Percentiles rank a stretch among this genome's conserved stretches.
These are phyloP conservation scores for Mycena floridula DNA, from an alignment of 768 basidiomycete genomes.

Conservation along the genomic window DNA sequence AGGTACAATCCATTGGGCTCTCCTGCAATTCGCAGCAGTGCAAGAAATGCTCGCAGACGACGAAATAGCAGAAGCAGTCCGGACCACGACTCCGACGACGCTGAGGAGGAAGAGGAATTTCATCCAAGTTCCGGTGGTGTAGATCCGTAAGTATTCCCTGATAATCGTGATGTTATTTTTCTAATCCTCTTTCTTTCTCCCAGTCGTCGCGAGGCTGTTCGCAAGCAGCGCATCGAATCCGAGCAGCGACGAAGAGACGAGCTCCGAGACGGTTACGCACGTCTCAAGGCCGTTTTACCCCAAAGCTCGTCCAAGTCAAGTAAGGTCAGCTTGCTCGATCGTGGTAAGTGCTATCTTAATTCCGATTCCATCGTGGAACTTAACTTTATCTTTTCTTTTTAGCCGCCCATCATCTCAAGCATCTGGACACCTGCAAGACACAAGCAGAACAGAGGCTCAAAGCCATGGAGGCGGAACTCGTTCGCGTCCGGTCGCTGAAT, in stretches of 20 bases:
- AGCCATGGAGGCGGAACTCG: constrained; percentile 73
- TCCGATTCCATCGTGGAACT: constrained; percentile 3
- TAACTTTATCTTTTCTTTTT: constrained; percentile 10
- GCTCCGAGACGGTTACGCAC: constrained; percentile 86
- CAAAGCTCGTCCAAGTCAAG: constrained; percentile 88
- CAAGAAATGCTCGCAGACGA: constrained; percentile 36
- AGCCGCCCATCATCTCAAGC: constrained; percentile 84
- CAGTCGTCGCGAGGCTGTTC: constrained; percentile 83
- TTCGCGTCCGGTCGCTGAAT: constrained; percentile 78
- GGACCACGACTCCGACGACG: constrained; percentile 68
- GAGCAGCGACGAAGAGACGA: constrained; percentile 91
- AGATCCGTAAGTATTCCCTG: constrained; percentile 40
- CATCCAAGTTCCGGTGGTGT: constrained; percentile 41
- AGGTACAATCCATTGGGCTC: constrained; percentile 74
- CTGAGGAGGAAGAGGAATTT: constrained; percentile 68
- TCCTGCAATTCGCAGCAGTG: constrained; percentile 50
- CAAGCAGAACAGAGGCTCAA: constrained; percentile 73
- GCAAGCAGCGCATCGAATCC: constrained; percentile 89
- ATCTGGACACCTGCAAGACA: constrained; percentile 75
- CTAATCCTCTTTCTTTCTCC: constrained; percentile 3
- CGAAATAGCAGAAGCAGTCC: constrained; percentile 38
- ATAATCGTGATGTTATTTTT: background rate
- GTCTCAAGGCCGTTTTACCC: constrained; percentile 87
- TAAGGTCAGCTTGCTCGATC: constrained; percentile 87
- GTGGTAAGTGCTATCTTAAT: constrained; percentile 44